These are phyloP conservation scores for Pueraria montana DNA, from an alignment of 306 rosid species.

Conservation along the genomic window DNA sequence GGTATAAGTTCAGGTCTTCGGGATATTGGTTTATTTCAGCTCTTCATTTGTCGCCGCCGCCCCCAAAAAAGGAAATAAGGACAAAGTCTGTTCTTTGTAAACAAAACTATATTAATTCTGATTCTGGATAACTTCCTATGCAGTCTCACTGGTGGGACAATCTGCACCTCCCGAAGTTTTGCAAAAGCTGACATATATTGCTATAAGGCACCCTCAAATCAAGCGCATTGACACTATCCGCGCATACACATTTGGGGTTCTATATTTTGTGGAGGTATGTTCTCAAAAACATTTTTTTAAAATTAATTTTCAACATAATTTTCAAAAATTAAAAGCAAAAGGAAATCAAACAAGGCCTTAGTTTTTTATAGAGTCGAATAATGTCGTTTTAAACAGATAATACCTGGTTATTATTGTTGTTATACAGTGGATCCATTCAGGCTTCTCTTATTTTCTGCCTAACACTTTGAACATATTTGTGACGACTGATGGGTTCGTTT, in stretches of 20 bases:
- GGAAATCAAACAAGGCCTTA: too few relatives aligned
- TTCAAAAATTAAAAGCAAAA: too few relatives aligned
- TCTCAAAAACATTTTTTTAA: too few relatives aligned
- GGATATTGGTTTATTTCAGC: constrained; percentile 16
- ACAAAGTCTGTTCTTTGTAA: constrained; percentile 4
- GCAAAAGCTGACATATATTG: constrained; percentile 88
- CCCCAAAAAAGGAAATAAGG: background rate
- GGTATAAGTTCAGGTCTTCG: constrained; percentile 2
- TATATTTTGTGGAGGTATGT: constrained; percentile 99
- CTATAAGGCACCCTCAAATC: constrained; percentile 72
- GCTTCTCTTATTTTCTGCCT: too few relatives aligned
- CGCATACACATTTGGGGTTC: constrained; percentile 95
- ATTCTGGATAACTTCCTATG: constrained; percentile 24
- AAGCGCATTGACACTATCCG: constrained; percentile 94
- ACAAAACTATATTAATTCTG: constrained; percentile 5
- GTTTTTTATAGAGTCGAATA: too few relatives aligned
- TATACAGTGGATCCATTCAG: too few relatives aligned
- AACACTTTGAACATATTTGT: too few relatives aligned
- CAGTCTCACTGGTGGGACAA: constrained; percentile 92
- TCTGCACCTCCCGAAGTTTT: constrained; percentile 94
- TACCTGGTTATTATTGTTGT: too few relatives aligned
- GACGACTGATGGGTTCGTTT: too few relatives aligned
- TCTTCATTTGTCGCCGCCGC: background rate
- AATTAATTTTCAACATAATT: too few relatives aligned
- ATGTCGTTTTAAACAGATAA: too few relatives aligned